Conservation (phyloP, 805 yeast species). For the Kuraishia ogatae region DNA sequence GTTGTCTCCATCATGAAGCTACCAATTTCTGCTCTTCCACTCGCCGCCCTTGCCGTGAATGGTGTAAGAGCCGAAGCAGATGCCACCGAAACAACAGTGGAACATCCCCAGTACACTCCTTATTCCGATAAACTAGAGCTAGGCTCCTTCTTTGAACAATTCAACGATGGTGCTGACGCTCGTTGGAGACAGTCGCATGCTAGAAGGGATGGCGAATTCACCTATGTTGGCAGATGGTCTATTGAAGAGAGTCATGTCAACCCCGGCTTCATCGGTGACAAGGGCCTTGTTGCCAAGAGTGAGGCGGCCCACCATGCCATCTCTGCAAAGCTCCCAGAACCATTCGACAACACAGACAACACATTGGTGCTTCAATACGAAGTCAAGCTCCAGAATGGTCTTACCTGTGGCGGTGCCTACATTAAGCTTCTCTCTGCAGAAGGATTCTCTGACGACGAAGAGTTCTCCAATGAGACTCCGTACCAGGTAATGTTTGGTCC, state of each 20-base stretch:
- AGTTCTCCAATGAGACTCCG: constrained; percentile 58
- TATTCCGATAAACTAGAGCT: constrained; percentile 27
- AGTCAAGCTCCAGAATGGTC: constrained; percentile 71
- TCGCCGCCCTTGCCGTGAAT: neutral
- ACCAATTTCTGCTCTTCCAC: neutral
- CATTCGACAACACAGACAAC: constrained; percentile 50
- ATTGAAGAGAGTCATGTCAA: constrained; percentile 52
- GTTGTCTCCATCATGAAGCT: neutral
- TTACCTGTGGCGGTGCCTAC: constrained; percentile 87
- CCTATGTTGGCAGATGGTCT: constrained; percentile 70
- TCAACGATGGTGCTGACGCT: constrained; percentile 30
- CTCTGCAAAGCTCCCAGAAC: constrained; percentile 46
- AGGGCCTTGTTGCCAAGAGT: constrained; percentile 67
- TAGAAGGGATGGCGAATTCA: constrained; percentile 39
- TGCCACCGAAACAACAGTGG: constrained; percentile 7
- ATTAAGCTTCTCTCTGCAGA: constrained; percentile 55
- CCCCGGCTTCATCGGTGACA: constrained; percentile 57
- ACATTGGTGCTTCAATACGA: constrained; percentile 85
- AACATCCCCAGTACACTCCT: constrained; percentile 26
- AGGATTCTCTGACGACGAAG: constrained; percentile 26
- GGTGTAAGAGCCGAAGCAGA: neutral
- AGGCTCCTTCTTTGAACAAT: constrained; percentile 60
- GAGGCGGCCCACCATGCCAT: constrained; percentile 82
- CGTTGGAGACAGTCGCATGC: constrained; percentile 59
- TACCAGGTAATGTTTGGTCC: constrained; percentile 93